Base-by-base conservation (phyloP, 2,329 filamentous ascomycete genomes). In the Seiridium unicorne region DNA sequence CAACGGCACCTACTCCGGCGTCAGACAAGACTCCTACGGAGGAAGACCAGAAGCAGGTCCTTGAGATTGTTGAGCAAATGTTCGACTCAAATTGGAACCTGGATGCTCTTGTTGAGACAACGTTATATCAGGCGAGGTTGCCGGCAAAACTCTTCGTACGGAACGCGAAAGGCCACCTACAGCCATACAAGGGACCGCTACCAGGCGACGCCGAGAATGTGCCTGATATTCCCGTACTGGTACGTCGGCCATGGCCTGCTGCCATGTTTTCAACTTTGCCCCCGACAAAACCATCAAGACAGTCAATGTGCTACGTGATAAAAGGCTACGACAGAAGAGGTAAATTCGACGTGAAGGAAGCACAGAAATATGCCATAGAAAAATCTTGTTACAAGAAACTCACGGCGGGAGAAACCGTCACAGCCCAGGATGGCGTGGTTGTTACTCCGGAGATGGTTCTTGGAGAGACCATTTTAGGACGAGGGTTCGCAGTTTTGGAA, bases 401-500 rank as follows among this genome's bases (percentile, higher is more conserved):
- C 48, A 81, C 88, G 0, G 72, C 69, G 1, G 92, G 93, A 2
- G 65, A 88, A 63, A 87, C 74, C 53, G 87, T 95, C 1, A 76
- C 79, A 57, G 87, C 85, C 32, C 77, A 80, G 11, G 83, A 89
- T 66, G 93, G 92, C 4, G 81, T 79, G 5, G 83, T 82, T 0
- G 85, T 99, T 36, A 95, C 89, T 0, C 89, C 94, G 1, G 90
- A 95, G 0, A 95, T 96, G 89, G 93, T 98, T 1, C 70, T 99
- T 56, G 92, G 84, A 1, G 79, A 87, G 9, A 76, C 82, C 3
- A 82, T 87, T 59, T 81, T 84, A 5, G 93, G 93, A 9, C 84
- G 81, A 59, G 93, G 92, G 2, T 81, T 97, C 64, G 89, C 91
- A 7, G 81, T 99, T 6, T 79, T 96, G 46, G 93, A 98, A 66